These are phyloP conservation scores for Magnusiomyces ingens DNA, from an alignment of 1,139 yeast species.

Conservation along the genomic window DNA sequence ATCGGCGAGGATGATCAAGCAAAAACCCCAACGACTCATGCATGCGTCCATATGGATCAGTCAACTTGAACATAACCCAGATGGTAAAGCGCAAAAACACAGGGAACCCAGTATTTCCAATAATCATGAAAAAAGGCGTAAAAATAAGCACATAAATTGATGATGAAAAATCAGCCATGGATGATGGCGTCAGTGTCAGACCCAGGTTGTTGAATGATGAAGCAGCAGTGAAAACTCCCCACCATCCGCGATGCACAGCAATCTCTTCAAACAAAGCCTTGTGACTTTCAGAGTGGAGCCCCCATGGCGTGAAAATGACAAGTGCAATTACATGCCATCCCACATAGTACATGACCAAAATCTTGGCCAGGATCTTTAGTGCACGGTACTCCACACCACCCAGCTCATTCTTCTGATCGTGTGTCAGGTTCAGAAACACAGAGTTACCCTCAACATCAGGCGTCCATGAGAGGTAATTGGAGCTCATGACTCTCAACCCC, in stretches of 20 bases:
- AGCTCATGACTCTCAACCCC: slow-evolving; percentile 28
- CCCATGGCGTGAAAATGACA: slow-evolving; percentile 61
- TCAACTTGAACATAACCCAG: slow-evolving; percentile 65
- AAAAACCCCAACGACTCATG: slow-evolving; percentile 76
- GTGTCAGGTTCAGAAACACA: slow-evolving; percentile 73
- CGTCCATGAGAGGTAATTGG: slow-evolving; percentile 71
- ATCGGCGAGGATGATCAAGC: slow-evolving; percentile 93
- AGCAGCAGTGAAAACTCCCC: slow-evolving; percentile 80
- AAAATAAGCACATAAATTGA: slow-evolving; percentile 61
- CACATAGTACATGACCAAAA: slow-evolving; percentile 59
- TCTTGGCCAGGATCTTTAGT: slow-evolving; percentile 62
- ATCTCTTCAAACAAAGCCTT: slow-evolving; percentile 39
- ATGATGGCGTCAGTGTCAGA: slow-evolving; percentile 66
- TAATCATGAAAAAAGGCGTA: slow-evolving; percentile 61
- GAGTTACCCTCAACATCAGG: slow-evolving; percentile 97
- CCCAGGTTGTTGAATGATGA: slow-evolving; percentile 84
- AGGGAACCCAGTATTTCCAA: slow-evolving; percentile 95
- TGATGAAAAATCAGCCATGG: slow-evolving; percentile 59
- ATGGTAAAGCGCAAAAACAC: slow-evolving; percentile 68
- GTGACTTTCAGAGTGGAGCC: slow-evolving; percentile 41
- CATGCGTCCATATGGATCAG: slow-evolving; percentile 47
- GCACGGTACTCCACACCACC: slow-evolving; percentile 98
- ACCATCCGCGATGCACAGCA: slow-evolving; percentile 77
- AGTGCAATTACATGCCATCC: slow-evolving; percentile 66
- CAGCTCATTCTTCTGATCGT: slow-evolving; percentile 81